These are phyloP conservation scores for Paraphaeosphaeria sporulosa DNA, from an alignment of 2,329 filamentous ascomycete genomes.

Conservation along the genomic window DNA sequence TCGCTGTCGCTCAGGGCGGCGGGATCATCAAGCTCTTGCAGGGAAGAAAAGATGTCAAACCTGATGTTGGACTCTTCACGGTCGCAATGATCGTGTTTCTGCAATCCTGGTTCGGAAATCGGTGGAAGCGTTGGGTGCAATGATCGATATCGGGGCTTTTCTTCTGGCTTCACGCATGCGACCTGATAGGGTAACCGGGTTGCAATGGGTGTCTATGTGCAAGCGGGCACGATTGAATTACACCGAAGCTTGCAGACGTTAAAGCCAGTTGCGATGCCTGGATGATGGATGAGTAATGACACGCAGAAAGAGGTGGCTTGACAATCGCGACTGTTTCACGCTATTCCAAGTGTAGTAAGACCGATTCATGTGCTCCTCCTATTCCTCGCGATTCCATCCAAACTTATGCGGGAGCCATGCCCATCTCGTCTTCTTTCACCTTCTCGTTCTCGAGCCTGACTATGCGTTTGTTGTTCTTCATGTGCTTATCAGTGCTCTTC, in stretches of 20 bases:
- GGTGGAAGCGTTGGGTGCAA: conserved; percentile 4
- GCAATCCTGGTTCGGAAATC: background rate
- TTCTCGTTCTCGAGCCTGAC: conserved; percentile 19
- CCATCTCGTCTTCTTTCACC: background rate
- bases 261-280: background rate
- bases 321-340: background rate
- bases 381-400: background rate
- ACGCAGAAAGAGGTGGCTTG: background rate
- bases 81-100: background rate
- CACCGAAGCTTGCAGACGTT: too few relatives aligned
- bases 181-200: too few relatives aligned
- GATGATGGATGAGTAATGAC: background rate
- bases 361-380: background rate
- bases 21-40: conserved; percentile 4
- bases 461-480: conserved; percentile 19
- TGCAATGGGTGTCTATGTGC: background rate
- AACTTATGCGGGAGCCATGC: background rate
- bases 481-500: conserved; percentile 15
- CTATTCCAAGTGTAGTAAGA: background rate
- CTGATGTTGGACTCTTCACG: conserved; percentile 1
- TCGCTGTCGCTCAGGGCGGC: conserved; percentile 1
- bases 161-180: too few relatives aligned
- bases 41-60: background rate
- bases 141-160: background rate
- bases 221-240: too few relatives aligned